A percentile compares a stretch with the other conserved stretches of the same genome.
Conservation (phyloP, 2,329 filamentous ascomycete genomes). For the Diaporthe sp. region DNA sequence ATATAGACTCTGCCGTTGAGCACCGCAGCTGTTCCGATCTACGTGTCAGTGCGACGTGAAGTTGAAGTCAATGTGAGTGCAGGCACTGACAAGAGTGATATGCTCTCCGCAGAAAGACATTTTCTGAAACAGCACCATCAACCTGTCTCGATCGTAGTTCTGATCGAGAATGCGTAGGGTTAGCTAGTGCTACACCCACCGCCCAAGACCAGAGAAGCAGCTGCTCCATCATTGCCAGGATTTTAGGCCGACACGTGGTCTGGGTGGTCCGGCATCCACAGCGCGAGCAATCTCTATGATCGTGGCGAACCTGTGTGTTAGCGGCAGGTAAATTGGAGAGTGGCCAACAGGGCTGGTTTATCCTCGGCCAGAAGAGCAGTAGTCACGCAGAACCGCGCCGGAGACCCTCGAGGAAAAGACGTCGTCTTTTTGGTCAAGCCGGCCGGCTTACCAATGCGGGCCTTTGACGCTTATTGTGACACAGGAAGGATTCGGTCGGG, state of each 20-base stretch:
- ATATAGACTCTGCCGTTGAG: conserved; percentile 13
- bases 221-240: background rate
- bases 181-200: background rate
- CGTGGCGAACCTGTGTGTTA: background rate
- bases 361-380: background rate
- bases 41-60: background rate
- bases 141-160: background rate
- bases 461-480: background rate
- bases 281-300: background rate
- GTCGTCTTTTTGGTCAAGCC: background rate
- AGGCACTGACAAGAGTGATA: conserved; percentile 6
- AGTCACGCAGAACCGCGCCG: background rate
- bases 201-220: background rate
- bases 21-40: conserved; percentile 1
- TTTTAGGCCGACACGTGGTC: background rate
- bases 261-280: background rate
- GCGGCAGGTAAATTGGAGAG: background rate
- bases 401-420: background rate
- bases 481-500: background rate
- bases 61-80: background rate
- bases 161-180: background rate
- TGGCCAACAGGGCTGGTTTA: background rate
- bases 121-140: background rate
- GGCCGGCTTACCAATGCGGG: background rate
- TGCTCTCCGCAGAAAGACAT: conserved; percentile 2